Conservation (phyloP, 2,329 filamentous ascomycete species). For the Penicillium sp. region DNA sequence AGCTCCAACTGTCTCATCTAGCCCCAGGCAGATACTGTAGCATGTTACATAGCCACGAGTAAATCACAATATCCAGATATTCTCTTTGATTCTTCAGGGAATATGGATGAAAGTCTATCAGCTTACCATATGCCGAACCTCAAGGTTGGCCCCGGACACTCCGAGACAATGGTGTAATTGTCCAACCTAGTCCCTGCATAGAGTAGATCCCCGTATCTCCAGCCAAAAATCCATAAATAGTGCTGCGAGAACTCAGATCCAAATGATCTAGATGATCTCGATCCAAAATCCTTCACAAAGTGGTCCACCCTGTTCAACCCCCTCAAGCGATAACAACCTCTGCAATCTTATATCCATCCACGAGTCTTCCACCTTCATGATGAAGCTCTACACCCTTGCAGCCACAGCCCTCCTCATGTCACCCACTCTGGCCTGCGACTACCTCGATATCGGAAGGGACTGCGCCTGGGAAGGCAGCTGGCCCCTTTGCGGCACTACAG, state of each 20-base stretch:
- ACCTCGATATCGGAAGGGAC: slow-evolving; percentile 9
- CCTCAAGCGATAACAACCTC: not conserved
- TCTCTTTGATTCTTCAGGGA: not conserved
- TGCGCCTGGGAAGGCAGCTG: slow-evolving; percentile 11
- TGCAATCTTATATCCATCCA: not conserved
- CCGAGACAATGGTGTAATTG: not conserved
- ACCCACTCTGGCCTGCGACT: slow-evolving; percentile 2
- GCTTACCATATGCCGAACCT: not conserved
- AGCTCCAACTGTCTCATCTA: not conserved
- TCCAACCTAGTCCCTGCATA: not conserved
- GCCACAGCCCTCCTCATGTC: not conserved
- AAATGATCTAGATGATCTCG: not conserved
- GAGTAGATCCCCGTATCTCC: not conserved
- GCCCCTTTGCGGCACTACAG: slow-evolving; percentile 8
- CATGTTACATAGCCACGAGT: not conserved
- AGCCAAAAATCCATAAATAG: not conserved
- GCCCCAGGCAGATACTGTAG: not conserved
- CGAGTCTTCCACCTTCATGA: not conserved
- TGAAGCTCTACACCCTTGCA: not conserved
- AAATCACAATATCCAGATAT: not conserved
- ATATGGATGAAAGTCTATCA: not conserved
- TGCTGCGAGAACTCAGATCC: not conserved
- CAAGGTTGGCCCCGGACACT: not conserved
- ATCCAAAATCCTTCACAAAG: too few relatives aligned
- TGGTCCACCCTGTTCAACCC: too few relatives aligned